Evolutionary conservation across 2,329 filamentous ascomycete species (phyloP), one percentile per base, ranked within the genome.

Genomic region (Neonectria faginata): DNA sequence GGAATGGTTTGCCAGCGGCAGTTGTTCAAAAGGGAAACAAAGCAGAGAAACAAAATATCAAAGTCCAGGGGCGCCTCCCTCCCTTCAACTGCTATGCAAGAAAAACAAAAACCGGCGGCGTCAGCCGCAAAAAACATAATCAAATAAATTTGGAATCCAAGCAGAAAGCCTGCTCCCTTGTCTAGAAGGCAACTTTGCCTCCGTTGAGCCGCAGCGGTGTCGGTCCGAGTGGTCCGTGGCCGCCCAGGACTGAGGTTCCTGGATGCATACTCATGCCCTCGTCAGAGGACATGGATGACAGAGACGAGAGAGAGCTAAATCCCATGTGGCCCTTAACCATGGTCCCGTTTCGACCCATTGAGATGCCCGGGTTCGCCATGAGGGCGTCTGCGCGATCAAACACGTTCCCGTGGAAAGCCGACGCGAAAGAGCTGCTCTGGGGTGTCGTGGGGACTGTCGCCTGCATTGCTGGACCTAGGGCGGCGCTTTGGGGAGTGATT

Each of bases 401-500:
- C n/a, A 89, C 85, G 67, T 87, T 83, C 11, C 86, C 85, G 2
- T 82, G 80, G 65, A 89, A 88, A 1, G 84, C 82, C 16, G 80
- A 79, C 8, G 83, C 82, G 72, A 89, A 88, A 0, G 85, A 86
- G 2, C 80, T 84, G 64, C 82, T 87, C 73, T 88, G 84, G 10
- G 89, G 88, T 0, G 89, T 92, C 3, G 87, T 92, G 4, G 93
- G 92, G 11, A 97, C 90, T 0, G 93, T 97, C 1, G 94, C 94
- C 79, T 97, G 94, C 59, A 94, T 92, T 20, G 94, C 94, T 6
- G 94, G 93, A 0, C 94, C 95, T 5, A 97, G 84, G 1, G 94
- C 94, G 16, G 94, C 94, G 72, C 92, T 96, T 66, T 97, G 86
- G 8, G 95, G 94, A 1, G 94, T 97, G 73, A 96, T 93, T 9